phyloP scores from a whole-genome alignment of 2,329 filamentous ascomycete species.

The Microsporum audouinii region DNA sequence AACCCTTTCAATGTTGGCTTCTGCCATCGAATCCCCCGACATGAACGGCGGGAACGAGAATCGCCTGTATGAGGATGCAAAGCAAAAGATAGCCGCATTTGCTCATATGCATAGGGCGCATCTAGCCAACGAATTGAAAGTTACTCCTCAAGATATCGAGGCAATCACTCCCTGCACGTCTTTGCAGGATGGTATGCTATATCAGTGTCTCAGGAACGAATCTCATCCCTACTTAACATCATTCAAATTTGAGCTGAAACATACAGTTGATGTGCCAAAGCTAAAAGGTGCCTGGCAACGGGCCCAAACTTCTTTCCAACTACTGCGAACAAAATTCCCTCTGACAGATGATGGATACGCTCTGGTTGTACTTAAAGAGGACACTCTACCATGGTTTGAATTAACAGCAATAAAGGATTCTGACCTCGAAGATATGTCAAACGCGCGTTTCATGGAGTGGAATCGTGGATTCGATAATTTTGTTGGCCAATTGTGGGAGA shows the following conservation, averaged over 20 bases:
- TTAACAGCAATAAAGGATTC: constrained; percentile 20
- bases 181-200: constrained; percentile 76
- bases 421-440: constrained; percentile 26
- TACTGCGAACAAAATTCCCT: constrained; percentile 63
- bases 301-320: constrained; percentile 44
- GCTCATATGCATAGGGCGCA: constrained; percentile 48
- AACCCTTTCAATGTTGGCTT: constrained; percentile 31
- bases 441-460: constrained; percentile 41
- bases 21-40: constrained; percentile 15
- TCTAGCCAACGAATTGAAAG: constrained; percentile 43
- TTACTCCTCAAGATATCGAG: constrained; percentile 49
- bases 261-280: constrained; percentile 33
- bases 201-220: constrained; percentile 50
- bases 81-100: constrained; percentile 53
- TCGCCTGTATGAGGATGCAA: constrained; percentile 37
- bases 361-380: constrained; percentile 52
- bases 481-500: constrained; percentile 23
- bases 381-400: constrained; percentile 37
- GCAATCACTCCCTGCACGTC: constrained; percentile 72
- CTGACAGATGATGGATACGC: constrained; percentile 63
- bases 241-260: constrained; percentile 51
- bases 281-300: constrained; percentile 49
- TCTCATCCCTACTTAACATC: constrained; percentile 62
- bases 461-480: constrained; percentile 40
- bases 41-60: constrained; percentile 7